These are phyloP conservation scores for Mariannaea elegans DNA, from an alignment of 2,329 filamentous ascomycete genomes.

Conservation along the genomic window DNA sequence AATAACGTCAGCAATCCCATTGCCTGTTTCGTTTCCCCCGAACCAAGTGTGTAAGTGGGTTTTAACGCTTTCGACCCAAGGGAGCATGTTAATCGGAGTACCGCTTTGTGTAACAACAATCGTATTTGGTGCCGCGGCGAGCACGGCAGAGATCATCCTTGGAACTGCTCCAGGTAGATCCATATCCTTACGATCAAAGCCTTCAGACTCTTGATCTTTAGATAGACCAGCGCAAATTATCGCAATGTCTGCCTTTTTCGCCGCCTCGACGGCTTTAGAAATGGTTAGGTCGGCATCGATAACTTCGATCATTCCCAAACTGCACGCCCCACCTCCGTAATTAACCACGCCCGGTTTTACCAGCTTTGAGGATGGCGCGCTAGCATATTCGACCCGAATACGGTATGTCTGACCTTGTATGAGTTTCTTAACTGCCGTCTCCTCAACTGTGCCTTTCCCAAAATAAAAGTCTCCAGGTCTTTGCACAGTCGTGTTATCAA, in stretches of 20 bases:
- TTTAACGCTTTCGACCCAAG: constrained; percentile 1
- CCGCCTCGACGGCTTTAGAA: not conserved
- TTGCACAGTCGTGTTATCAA: constrained; percentile 42
- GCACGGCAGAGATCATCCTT: not conserved
- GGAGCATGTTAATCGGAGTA: constrained; percentile 19
- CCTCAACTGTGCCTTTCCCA: constrained; percentile 43
- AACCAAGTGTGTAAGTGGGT: constrained; percentile 15
- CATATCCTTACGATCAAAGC: constrained; percentile 19
- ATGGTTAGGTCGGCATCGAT: constrained; percentile 5
- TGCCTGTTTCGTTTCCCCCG: constrained; percentile 18
- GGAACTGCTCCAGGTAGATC: not conserved
- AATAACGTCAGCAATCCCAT: constrained; percentile 20
- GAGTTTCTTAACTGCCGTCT: constrained; percentile 27
- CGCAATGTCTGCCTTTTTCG: not conserved
- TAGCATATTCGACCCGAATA: constrained; percentile 13
- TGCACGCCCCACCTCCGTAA: constrained; percentile 18
- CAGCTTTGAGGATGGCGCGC: constrained; percentile 19
- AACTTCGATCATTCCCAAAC: constrained; percentile 8
- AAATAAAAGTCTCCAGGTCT: constrained; percentile 46
- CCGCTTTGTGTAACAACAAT: constrained; percentile 18
- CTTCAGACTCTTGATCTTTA: constrained; percentile 19
- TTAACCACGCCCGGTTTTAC: constrained; percentile 8
- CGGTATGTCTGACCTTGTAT: constrained; percentile 17
- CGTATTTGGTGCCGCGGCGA: not conserved
- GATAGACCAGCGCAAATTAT: constrained; percentile 11